Evolutionary conservation across 306 rosid genomes (phyloP), one percentile per base, ranked within the genome.

Genomic region (Quercus engelmannii): DNA sequence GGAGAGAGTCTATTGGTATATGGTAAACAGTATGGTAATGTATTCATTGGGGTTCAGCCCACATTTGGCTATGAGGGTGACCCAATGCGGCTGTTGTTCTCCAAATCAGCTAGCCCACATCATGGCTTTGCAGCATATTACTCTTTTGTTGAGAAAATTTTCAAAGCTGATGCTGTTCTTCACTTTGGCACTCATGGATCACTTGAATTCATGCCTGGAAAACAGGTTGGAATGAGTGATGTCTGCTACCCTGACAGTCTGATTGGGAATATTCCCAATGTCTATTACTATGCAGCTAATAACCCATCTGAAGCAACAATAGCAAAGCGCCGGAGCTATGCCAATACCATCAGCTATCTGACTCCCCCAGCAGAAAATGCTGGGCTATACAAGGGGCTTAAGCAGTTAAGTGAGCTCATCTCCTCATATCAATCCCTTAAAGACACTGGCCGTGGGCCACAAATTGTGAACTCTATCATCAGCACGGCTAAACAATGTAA

Each of bases 361-460:
- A 96, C 99, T 55, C 99, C 98, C 75, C 99, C 99, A 3, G 98
- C 99, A 11, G 99, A 96, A 85, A 96, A 96, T 86, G 99, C 99
- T 9, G 99, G 99, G 79, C 97, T 96, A 5, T 93, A 93, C 96
- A 96, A 93, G 83, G 99, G 99, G 73, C 99, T 96, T 57, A 96
- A 93, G 90, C 99, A 96, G 87, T 70, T 96, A 61, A 88, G 98
- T 62, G 98, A 96, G 88, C 99, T 96, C 67, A 93, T 96, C 63
- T 81, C 99, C 38, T 96, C 99, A 3, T 96, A 96, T 68, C 99
- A 93, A 86, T 96, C 98, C 43, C 93, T 96, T 55, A 96, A 90
- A 85, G 99, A 96, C 89, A 90, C 97, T 0, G 98, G 99, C 74
- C 98, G 99, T 2, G 99, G 98, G 38, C 86, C 87, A 56, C 99